phyloP scores from a whole-genome alignment of 139 green algal genomes.

The Coelastrella sp. region DNA sequence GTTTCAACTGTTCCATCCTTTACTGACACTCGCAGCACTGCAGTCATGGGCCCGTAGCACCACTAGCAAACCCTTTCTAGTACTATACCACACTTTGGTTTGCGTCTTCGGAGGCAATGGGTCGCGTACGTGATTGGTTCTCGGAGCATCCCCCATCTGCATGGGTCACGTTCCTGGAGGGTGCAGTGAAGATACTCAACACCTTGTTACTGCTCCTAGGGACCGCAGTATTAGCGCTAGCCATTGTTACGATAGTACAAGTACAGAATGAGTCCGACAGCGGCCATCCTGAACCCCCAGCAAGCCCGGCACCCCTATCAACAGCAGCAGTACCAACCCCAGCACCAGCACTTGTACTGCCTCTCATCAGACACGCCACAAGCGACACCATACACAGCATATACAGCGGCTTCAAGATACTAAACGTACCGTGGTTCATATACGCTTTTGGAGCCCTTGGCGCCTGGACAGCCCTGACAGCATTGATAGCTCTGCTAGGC shows the following conservation, averaged over 20 bases:
- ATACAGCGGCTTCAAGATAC: neutral
- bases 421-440: constrained; percentile 45
- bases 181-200: constrained; percentile 32
- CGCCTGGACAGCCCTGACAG: neutral
- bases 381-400: neutral
- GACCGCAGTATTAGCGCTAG: neutral
- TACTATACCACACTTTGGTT: no score
- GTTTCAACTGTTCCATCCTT: no score
- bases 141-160: constrained; percentile 17
- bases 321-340: constrained; percentile 8
- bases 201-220: neutral
- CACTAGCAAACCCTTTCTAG: no score
- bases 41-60: no score
- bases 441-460: constrained; percentile 26
- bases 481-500: constrained; percentile 15
- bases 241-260: constrained; percentile 7
- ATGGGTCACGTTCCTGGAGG: constrained; percentile 1
- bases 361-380: neutral
- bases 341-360: neutral
- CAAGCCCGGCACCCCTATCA: neutral
- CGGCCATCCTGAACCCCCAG: neutral
- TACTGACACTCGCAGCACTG: no score
- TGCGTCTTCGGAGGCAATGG: neutral
- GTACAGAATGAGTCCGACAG: constrained; percentile 1
- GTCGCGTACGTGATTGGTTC: constrained; percentile 19